Percentiles rank a stretch among this genome's conserved stretches.
Evolutionary conservation across 176 grass and related monocot genomes (phyloP).

Genomic region (Oryza nivara): DNA sequence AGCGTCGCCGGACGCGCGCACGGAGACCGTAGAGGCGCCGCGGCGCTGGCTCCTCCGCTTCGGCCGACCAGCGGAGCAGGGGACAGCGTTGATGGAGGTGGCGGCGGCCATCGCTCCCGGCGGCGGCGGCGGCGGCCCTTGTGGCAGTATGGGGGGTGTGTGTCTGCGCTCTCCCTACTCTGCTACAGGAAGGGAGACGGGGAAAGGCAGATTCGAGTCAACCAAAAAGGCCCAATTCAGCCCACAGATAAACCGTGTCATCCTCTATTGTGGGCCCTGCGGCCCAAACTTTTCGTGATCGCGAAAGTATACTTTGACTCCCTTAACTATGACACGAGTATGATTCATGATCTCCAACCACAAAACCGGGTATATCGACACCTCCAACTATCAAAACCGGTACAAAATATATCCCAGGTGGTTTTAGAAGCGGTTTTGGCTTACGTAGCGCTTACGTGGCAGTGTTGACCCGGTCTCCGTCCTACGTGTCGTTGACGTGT

Average conservation of each 20-base stretch:
- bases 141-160: background rate
- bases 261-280: background rate
- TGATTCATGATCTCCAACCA: no score
- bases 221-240: background rate
- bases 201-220: constrained; percentile 6
- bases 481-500: no score
- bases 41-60: constrained; percentile 17
- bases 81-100: constrained; percentile 32
- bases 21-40: constrained; percentile 31
- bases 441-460: no score
- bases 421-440: no score
- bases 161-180: background rate
- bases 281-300: background rate
- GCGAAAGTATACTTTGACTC: background rate
- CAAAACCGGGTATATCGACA: no score
- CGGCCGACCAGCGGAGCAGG: constrained; percentile 17
- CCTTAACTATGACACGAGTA: no score
- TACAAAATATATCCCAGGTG: no score
- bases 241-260: background rate
- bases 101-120: constrained; percentile 36
- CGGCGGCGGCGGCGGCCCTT: constrained; percentile 27
- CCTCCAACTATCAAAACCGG: no score
- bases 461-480: no score
- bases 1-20: constrained; percentile 44
- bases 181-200: background rate